Base-by-base conservation (phyloP, 2,329 filamentous ascomycete species). In the Fusarium clavum region DNA sequence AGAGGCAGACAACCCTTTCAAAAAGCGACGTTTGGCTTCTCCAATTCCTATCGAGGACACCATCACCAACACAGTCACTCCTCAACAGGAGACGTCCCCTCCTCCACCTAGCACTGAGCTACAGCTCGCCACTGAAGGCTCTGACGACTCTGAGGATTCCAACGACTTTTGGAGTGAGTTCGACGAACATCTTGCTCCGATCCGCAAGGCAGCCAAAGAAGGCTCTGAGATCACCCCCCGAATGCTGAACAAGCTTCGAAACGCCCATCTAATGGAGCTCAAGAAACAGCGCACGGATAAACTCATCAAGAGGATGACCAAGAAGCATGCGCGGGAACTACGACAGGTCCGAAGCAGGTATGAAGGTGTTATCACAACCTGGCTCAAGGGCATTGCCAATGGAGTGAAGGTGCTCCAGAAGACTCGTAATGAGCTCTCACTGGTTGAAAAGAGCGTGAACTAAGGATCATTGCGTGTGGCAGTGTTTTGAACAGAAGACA, bases 201-300 rank as follows among this genome's bases (percentile, higher is more conserved):
- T 60, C 20, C 60, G 47, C 13, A 38, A 49, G n/a, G 60, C 63
- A 14, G 40, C 44, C 1, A 48, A 64, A 24, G 29, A 43, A 8
- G 53, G 53, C 27, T 45, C 38, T 7, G 24, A 46, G 11, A 45
- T 64, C 8, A 49, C 51, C 6, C 22, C 46, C 18, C 20, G 44
- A 10, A 40, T 29, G 18, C n/a, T 64, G 5, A 40, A 49, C 18
- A 24, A 4, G 13, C 29, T 64, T 18, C 53, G 38, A 14, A 13
- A 52, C 8, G 14, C 43, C 7, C 48, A 59, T 25, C 18, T 49
- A 8, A 13, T n/a, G 4, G 61, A 60, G n/a, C 43, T 30, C 13
- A 49, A 49, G 24, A 44, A 49, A 27, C 20, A 25, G 6, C 30
- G 25, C 11, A 24, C 38, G 34, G 24, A 52, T 13, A 32, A 48